Evolutionary conservation across 345 rosid genomes (phyloP).

Genomic region (Eucalyptus marginata): DNA sequence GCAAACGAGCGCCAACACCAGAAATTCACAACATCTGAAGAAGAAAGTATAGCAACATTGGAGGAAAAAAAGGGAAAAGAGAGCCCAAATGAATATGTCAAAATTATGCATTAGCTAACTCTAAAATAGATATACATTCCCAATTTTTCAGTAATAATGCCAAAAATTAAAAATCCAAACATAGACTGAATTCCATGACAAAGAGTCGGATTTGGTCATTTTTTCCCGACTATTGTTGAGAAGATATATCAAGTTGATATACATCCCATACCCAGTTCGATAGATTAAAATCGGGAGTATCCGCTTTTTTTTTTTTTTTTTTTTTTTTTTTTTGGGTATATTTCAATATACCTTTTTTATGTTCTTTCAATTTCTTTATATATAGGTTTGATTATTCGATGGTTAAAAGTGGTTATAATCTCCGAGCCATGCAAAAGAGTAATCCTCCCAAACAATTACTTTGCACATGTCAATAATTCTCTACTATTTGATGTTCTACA

Average conservation of each 20-base stretch:
- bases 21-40: not conserved
- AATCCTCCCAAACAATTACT: not conserved
- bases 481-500: not conserved
- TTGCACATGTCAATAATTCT: not conserved
- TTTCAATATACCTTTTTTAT: not conserved
- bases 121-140: not conserved
- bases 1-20: not conserved
- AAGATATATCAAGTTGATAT: not conserved
- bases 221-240: not conserved
- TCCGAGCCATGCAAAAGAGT: not conserved
- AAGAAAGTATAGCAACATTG: not conserved
- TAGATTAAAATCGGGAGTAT: no score
- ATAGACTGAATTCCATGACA: not conserved
- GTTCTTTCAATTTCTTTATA: not conserved
- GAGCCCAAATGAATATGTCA: not conserved
- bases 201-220: not conserved
- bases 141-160: not conserved
- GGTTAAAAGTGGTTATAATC: not conserved
- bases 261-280: not conserved
- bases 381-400: not conserved
- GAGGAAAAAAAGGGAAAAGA: not conserved
- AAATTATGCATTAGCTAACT: not conserved
- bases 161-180: not conserved
- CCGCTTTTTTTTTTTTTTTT: fast-evolving
- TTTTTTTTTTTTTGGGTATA: not conserved